Percentiles rank a stretch among this genome's conserved stretches.
Conservation (phyloP, 2,329 filamentous ascomycete species). For the Parascedosporium putredinis region DNA sequence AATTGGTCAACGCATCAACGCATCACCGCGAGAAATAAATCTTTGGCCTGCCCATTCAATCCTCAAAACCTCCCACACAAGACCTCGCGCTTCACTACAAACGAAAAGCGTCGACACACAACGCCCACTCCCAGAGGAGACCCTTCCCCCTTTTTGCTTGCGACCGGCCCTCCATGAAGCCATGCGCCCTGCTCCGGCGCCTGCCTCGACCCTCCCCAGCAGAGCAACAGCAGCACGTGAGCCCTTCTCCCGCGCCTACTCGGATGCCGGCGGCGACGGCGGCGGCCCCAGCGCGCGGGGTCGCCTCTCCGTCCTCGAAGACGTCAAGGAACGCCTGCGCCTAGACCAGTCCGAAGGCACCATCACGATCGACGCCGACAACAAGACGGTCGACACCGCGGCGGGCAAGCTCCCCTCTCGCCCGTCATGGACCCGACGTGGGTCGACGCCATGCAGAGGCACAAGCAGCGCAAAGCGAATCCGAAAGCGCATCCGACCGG, state of each 20-base stretch:
- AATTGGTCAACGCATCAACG: too few species aligned
- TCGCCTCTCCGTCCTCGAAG: neutral
- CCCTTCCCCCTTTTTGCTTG: too few species aligned
- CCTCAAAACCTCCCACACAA: too few species aligned
- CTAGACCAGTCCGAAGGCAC: neutral
- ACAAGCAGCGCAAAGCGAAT: slow-evolving; percentile 25
- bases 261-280: too few species aligned
- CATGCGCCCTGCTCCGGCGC: neutral
- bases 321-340: neutral
- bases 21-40: too few species aligned
- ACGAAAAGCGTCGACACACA: too few species aligned
- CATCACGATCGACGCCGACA: neutral
- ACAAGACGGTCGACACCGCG: slow-evolving; percentile 34
- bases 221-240: neutral
- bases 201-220: neutral
- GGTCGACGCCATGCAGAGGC: slow-evolving; percentile 32
- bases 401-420: slow-evolving; percentile 40
- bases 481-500: slow-evolving; percentile 22
- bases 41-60: too few species aligned
- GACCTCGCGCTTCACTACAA: too few species aligned
- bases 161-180: neutral
- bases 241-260: neutral
- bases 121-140: too few species aligned
- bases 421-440: slow-evolving; percentile 43
- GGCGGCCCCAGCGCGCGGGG: neutral